Conservation (phyloP, 2,329 filamentous ascomycete species). For the Phialemoniopsis sp. region DNA sequence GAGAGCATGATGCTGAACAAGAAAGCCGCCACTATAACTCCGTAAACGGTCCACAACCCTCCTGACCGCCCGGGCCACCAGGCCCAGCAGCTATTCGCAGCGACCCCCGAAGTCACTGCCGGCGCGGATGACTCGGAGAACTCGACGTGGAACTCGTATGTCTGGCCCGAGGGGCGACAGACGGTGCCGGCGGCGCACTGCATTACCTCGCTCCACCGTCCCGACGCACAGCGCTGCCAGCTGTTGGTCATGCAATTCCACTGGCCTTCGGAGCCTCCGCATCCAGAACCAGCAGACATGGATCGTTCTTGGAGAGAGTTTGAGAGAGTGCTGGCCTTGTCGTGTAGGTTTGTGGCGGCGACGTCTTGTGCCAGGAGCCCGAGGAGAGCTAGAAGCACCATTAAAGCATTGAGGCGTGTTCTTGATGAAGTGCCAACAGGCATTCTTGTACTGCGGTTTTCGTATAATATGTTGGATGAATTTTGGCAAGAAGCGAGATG, state of each 20-base stretch:
- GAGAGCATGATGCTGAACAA: no score
- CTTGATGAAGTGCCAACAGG: neutral
- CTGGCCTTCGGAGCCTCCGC: conserved; percentile 39
- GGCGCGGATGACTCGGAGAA: no score
- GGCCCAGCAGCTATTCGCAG: no score
- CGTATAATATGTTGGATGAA: neutral
- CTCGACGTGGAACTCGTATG: conserved; percentile 32
- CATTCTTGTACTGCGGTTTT: neutral
- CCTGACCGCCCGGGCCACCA: no score
- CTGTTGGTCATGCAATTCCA: conserved; percentile 48
- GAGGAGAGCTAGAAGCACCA: neutral
- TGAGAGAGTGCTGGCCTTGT: neutral
- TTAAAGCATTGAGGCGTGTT: neutral
- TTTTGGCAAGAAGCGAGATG: no score
- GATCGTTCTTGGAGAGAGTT: neutral
- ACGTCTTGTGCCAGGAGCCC: neutral
- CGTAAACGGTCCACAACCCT: neutral
- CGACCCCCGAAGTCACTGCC: no score
- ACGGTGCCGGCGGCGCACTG: conserved; percentile 36
- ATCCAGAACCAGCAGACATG: conserved; percentile 26
- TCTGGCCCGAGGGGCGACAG: conserved; percentile 38
- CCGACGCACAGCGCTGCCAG: conserved; percentile 47
- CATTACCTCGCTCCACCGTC: conserved; percentile 41
- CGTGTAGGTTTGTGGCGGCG: neutral
- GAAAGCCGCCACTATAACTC: no score